Evolutionary conservation across 2,329 filamentous ascomycete species (phyloP).

Genomic region (Colletotrichum orchidophilum): DNA sequence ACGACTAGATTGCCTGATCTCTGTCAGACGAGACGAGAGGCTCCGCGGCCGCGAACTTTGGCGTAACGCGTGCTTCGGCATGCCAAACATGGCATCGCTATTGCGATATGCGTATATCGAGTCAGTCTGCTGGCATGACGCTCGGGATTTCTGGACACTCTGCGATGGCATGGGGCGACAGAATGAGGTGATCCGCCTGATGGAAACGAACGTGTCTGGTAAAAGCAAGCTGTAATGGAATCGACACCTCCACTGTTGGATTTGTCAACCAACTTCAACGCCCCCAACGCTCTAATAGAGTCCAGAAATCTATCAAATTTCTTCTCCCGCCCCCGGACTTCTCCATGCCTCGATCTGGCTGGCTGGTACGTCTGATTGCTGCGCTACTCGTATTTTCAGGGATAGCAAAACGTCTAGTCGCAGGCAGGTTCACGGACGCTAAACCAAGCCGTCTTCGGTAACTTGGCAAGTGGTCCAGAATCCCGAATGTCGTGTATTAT

Average conservation of each 20-base stretch:
- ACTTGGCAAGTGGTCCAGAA: not conserved
- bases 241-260: not conserved
- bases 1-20: conserved; percentile 3
- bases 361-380: not conserved
- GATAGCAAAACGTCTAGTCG: not conserved
- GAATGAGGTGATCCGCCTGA: not conserved
- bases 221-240: not conserved
- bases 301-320: not conserved
- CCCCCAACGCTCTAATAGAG: not conserved
- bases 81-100: not conserved
- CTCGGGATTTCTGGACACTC: not conserved
- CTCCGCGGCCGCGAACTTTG: conserved; percentile 2
- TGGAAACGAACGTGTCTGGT: not conserved
- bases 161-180: not conserved
- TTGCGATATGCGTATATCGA: not conserved
- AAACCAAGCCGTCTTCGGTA: not conserved
- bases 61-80: not conserved
- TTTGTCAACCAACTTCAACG: not conserved
- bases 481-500: not conserved
- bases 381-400: not conserved
- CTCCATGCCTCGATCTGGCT: conserved; percentile 5
- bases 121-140: not conserved
- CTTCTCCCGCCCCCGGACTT: conserved; percentile 8
- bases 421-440: not conserved
- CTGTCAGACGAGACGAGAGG: not conserved